A percentile compares a stretch with the other conserved stretches of the same genome.
These are phyloP conservation scores for Thelonectria discophora DNA, from an alignment of 2,329 filamentous ascomycete species.

Conservation along the genomic window DNA sequence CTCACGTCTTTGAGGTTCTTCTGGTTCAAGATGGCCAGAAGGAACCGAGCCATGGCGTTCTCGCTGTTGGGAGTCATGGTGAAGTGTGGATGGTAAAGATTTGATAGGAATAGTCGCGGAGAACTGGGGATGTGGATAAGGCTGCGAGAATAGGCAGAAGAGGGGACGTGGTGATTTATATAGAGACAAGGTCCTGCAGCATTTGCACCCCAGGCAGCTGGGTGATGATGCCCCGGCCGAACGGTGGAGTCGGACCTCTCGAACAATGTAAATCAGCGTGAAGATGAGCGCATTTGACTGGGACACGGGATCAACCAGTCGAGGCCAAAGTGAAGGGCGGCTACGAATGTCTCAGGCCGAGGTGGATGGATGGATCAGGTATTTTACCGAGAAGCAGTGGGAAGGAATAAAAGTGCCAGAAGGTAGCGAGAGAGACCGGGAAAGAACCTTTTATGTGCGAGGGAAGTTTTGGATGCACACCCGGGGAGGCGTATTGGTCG, in stretches of 20 bases:
- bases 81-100: constrained; percentile 21
- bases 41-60: constrained; percentile 65
- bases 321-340: constrained; percentile 12
- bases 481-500: not conserved
- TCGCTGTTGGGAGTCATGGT: constrained; percentile 65
- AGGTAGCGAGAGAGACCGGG: constrained; percentile 17
- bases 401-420: not conserved
- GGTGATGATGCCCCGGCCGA: constrained; percentile 30
- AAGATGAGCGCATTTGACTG: constrained; percentile 20
- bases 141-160: constrained; percentile 32
- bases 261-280: constrained; percentile 27
- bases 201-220: constrained; percentile 33
- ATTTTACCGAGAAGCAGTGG: too few species aligned
- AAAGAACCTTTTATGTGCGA: constrained; percentile 20
- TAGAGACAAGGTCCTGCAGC: constrained; percentile 27
- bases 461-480: constrained; percentile 7
- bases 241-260: constrained; percentile 15
- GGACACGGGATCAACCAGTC: constrained; percentile 19
- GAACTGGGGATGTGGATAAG: constrained; percentile 12
- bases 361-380: constrained; percentile 10
- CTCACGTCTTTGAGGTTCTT: constrained; percentile 69
- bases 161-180: constrained; percentile 26
- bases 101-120: constrained; percentile 11
- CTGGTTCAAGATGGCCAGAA: constrained; percentile 68
- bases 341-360: constrained; percentile 13